These are phyloP conservation scores for Boletus edulis DNA, from an alignment of 768 basidiomycete species.

Conservation along the genomic window DNA sequence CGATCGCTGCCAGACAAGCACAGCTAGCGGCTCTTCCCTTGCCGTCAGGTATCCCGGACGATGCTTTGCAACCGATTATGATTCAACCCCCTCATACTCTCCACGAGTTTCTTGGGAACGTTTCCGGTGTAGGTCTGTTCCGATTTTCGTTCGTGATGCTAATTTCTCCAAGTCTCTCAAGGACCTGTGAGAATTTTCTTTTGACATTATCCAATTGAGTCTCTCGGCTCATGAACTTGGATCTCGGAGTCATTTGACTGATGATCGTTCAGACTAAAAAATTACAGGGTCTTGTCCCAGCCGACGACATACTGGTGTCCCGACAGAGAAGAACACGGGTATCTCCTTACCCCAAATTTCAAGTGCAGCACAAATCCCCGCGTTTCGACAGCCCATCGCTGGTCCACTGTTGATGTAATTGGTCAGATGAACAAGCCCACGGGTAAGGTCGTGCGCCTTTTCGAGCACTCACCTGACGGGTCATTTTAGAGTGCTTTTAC, in stretches of 20 bases:
- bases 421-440: slow-evolving; percentile 59
- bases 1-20: slow-evolving; percentile 52
- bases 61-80: slow-evolving; percentile 64
- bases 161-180: slow-evolving; percentile 46
- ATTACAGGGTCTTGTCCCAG: slow-evolving; percentile 66
- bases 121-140: slow-evolving; percentile 48
- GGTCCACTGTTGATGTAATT: slow-evolving; percentile 63
- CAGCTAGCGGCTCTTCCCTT: slow-evolving; percentile 60
- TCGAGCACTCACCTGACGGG: not conserved
- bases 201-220: not conserved
- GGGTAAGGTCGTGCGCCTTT: slow-evolving; percentile 37
- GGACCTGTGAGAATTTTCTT: slow-evolving; percentile 45
- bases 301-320: slow-evolving; percentile 76
- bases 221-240: not conserved
- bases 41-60: slow-evolving; percentile 60
- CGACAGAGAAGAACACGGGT: slow-evolving; percentile 81
- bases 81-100: slow-evolving; percentile 63
- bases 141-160: not conserved
- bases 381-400: slow-evolving; percentile 72
- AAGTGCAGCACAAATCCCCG: slow-evolving; percentile 81
- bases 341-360: slow-evolving; percentile 68
- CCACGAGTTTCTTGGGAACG: slow-evolving; percentile 64
- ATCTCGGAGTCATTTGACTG: not conserved
- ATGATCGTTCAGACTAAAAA: slow-evolving; percentile 47
- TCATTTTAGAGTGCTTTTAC: slow-evolving; percentile 67